phyloP scores from a whole-genome alignment of 495 filamentous ascomycete species.

The Rusavskia elegans region DNA sequence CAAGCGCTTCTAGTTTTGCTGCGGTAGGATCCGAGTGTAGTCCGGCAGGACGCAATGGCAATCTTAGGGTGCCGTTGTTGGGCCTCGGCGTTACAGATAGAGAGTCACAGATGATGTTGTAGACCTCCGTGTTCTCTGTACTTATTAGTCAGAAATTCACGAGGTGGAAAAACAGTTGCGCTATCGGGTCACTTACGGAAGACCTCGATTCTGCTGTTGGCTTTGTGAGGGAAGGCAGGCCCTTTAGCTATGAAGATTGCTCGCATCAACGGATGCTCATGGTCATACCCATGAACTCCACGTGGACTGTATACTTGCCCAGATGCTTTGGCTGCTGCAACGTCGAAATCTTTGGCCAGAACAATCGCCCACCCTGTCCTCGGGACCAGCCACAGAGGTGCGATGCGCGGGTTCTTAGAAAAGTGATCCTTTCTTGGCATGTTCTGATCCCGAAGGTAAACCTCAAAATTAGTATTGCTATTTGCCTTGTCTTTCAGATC shows the following conservation, averaged over 20 bases:
- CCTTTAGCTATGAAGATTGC: conserved; percentile 36
- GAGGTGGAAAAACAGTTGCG: too few relatives aligned
- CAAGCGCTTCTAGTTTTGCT: conserved; percentile 19
- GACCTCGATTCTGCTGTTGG: conserved; percentile 57
- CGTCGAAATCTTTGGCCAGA: conserved; percentile 28
- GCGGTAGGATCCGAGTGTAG: conserved; percentile 40
- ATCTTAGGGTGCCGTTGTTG: conserved; percentile 43
- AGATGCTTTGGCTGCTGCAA: conserved; percentile 19
- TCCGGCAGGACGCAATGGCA: conserved; percentile 55
- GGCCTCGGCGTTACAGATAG: conserved; percentile 24
- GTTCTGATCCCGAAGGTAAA: too few relatives aligned
- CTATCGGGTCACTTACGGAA: conserved; percentile 51
- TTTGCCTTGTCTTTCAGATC: conserved; percentile 3
- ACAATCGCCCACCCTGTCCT: conserved; percentile 37
- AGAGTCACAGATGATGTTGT: conserved; percentile 18
- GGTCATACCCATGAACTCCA: conserved; percentile 35
- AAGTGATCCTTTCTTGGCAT: conserved; percentile 24
- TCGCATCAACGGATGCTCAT: conserved; percentile 34
- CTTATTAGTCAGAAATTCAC: too few relatives aligned
- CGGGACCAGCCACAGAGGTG: conserved; percentile 37
- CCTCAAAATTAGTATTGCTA: too few relatives aligned
- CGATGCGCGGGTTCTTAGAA: conserved; percentile 31
- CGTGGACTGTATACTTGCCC: conserved; percentile 26
- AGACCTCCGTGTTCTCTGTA: too few relatives aligned
- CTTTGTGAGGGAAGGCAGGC: conserved; percentile 44